Evolutionary conservation across 306 rosid species (phyloP).

Genomic region (Prunus mira): DNA sequence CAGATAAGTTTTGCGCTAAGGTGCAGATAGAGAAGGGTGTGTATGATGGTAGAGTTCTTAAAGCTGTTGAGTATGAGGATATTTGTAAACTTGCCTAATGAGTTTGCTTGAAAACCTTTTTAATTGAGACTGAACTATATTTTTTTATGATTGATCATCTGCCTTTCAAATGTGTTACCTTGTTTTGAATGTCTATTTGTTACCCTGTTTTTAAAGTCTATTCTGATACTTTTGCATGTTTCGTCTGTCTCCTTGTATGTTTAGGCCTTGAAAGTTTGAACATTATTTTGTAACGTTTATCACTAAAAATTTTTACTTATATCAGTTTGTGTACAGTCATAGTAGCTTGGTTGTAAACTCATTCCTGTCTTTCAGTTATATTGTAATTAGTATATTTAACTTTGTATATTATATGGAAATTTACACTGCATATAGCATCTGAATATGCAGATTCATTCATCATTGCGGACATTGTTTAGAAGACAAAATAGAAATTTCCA

Average conservation of each 20-base stretch:
- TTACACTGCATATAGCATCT: neutral
- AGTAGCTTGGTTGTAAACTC: neutral
- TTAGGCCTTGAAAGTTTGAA: neutral
- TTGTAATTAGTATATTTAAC: neutral
- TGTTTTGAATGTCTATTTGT: neutral
- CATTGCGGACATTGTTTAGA: neutral
- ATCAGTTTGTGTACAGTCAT: neutral
- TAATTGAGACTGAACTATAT: neutral
- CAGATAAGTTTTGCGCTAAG: constrained; percentile 63
- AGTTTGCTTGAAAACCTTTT: constrained; percentile 10
- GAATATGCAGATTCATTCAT: neutral
- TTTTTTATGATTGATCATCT: neutral
- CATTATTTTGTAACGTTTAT: neutral
- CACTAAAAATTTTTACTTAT: neutral
- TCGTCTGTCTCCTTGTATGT: neutral
- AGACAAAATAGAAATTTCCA: neutral
- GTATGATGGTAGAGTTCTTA: constrained; percentile 83
- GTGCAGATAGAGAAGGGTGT: constrained; percentile 91
- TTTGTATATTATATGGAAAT: neutral
- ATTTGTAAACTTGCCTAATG: constrained; percentile 55
- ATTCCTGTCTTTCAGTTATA: neutral
- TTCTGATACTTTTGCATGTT: neutral
- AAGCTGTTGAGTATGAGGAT: constrained; percentile 81
- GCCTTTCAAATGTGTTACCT: neutral
- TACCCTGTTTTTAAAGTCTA: too few relatives aligned